Base-by-base conservation (phyloP, 208 protist genomes). In the Herpetomonas tarakana region DNA sequence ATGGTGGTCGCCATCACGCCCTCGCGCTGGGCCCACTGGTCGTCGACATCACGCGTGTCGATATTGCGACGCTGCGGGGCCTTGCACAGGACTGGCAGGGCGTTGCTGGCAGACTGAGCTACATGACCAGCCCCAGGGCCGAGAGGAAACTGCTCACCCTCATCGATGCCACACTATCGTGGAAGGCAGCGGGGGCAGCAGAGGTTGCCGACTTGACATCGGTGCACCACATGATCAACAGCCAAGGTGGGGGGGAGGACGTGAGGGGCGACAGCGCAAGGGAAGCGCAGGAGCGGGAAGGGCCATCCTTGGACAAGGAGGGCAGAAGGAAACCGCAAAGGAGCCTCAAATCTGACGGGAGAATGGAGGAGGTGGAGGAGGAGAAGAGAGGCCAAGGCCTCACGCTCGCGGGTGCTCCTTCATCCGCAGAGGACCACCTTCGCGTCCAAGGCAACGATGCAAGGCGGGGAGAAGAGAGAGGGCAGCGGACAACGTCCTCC, bases 1-100 rank as follows among this genome's bases (percentile, higher is more conserved):
- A 19, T 51, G 71, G 71, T 21, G 71, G 78, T 22, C 62, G 50
- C 7, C 78, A 85, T 47, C 73, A 75, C 62, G 69, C 70, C 31
- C 50, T 76, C n/a, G 71, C 73, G 24, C 30, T 72, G 3, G 63
- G 57, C 2, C 3, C 70, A 9, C 44, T 77, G 50, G 62, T 68
- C 25, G 64, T 80, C 3, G 79, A 86, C 55, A 31, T 82, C 21
- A 73, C 68, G 21, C 57, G 71, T 26, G 59, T 46, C 16, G 79
- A 86, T 24, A 28, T 86, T 18, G 31, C 75, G 25, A 59, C 75
- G 25, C 58, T 79, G 18, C 68, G 59, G 29, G 68, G 63, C 1
- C 51, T 78, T 52, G 65, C 52, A 12, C 51, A 56, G 31, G 72
- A 72, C 30, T 47, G 68, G 31, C 54, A 64, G 49, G 56, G 59